A percentile compares a stretch with the other conserved stretches of the same genome.
Evolutionary conservation across 2,329 filamentous ascomycete genomes (phyloP).

Genomic region (Cercospora zeae-maydis): DNA sequence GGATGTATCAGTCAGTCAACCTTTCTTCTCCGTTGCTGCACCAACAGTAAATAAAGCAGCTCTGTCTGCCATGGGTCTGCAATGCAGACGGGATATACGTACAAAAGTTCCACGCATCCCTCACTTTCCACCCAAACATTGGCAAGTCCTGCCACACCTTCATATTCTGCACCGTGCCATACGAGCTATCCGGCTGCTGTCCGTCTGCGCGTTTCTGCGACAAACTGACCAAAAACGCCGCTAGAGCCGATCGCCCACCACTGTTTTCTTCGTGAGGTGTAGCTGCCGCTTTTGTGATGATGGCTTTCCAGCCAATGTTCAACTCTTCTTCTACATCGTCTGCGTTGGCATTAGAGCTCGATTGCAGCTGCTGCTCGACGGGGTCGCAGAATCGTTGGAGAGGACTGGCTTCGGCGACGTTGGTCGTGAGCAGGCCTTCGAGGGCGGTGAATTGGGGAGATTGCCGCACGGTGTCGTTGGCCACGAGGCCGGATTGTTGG

Average conservation of each 20-base stretch:
- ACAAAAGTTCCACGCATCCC: constrained; percentile 35
- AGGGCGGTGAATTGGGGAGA: constrained; percentile 19
- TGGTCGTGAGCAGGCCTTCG: constrained; percentile 11
- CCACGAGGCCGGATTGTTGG: constrained; percentile 18
- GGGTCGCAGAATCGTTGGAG: constrained; percentile 24
- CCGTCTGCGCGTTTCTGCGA: constrained; percentile 19
- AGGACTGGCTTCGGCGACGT: constrained; percentile 12
- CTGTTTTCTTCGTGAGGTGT: constrained; percentile 19
- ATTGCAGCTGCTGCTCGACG: constrained; percentile 21
- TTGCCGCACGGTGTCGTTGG: constrained; percentile 17
- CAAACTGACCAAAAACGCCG: constrained; percentile 2
- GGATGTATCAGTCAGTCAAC: not conserved
- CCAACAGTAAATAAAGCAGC: no score
- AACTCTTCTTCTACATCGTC: constrained; percentile 25
- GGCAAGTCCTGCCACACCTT: constrained; percentile 32
- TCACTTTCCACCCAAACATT: constrained; percentile 31
- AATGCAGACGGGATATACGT: not conserved
- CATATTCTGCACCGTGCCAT: constrained; percentile 24
- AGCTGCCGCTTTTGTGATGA: constrained; percentile 24
- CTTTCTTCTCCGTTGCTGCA: no score
- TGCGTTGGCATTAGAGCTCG: not conserved
- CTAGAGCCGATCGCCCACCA: constrained; percentile 6
- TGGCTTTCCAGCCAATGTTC: constrained; percentile 24
- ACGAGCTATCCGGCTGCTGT: constrained; percentile 15
- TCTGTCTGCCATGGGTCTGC: not conserved